Conservation (phyloP, 1,139 yeast species). For the Yamadazyma songkhlaensis region DNA sequence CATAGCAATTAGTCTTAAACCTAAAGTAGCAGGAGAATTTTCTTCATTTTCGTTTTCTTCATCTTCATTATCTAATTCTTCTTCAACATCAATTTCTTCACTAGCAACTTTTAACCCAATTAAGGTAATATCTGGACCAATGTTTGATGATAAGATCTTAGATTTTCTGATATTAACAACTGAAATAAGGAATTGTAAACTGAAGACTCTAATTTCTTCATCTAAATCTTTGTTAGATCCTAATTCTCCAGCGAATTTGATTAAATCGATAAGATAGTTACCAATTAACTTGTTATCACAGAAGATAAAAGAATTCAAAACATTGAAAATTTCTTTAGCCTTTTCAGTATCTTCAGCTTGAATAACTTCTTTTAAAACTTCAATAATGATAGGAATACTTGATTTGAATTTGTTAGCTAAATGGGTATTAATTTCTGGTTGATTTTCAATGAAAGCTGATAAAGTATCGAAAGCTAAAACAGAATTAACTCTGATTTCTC, state of each 20-base stretch:
- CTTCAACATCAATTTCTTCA: constrained; percentile 72
- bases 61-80: constrained; percentile 72
- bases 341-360: constrained; percentile 67
- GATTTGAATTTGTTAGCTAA: constrained; percentile 60
- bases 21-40: constrained; percentile 73
- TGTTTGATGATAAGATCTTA: constrained; percentile 58
- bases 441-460: constrained; percentile 64
- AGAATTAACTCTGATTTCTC: constrained; percentile 78
- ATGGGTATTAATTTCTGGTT: constrained; percentile 41
- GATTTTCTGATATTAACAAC: constrained; percentile 72
- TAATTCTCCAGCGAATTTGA: constrained; percentile 74
- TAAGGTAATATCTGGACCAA: constrained; percentile 77
- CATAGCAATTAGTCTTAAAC: constrained; percentile 75
- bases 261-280: constrained; percentile 65
- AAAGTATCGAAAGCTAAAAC: constrained; percentile 80
- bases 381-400: constrained; percentile 77
- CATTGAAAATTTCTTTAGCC: constrained; percentile 78
- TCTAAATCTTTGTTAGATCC: constrained; percentile 67
- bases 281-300: constrained; percentile 79
- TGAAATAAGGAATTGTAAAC: constrained; percentile 80
- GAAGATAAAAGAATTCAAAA: constrained; percentile 75
- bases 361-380: constrained; percentile 75
- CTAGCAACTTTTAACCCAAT: constrained; percentile 77
- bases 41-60: constrained; percentile 94
- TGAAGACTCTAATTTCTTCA: constrained; percentile 79